Base-by-base conservation (phyloP, 352 stramenopile genomes). In the Phytophthora pistaciae region DNA sequence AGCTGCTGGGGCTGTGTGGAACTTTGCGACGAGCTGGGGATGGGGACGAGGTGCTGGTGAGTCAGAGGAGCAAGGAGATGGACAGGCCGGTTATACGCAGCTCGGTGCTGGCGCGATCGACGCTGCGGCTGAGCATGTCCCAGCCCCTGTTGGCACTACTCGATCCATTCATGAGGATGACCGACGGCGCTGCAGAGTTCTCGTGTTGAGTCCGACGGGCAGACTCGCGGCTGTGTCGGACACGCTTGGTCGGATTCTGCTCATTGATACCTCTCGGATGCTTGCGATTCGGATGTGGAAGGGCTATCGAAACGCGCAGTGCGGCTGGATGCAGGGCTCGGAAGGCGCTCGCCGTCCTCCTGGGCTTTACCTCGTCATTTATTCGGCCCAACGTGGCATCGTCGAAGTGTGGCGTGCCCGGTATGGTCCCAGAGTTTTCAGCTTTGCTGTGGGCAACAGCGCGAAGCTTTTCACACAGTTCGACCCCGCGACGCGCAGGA, bases 211-310 rank as follows among this genome's bases (percentile, higher is more conserved):
- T 70, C 89, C 89, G 3, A 91, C 80, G 11, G 87, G 89, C 18
- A 80, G 80, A 8, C 66, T 96, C 5, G 89, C 84, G 7, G 86
- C 87, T 33, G 79, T 96, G 20, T 82, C 87, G 10, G 89, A 96
- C 59, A 91, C 87, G 5, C 69, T 96, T 33, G 89, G 89, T 4
- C 80, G 89, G 10, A 85, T 96, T 68, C 42, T 94, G 50, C 68
- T 96, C 33, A 74, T 96, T 2, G 89, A 96, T 60, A 96, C 86
- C 3, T 85, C 76, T 36, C 82, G 86, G 33, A 95, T 96, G 89
- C 75, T 91, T 27, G 68, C 95, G 16, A 90, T 95, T 69, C 84
- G 89, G 21, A 93, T 96, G 80, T 96, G 89, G 89, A 96, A 96
- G 77, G 89, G 89, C 9, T 96, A 96, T 68, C 86, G 89, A 5